Percentiles rank a stretch among this genome's conserved stretches.
Evolutionary conservation across 192 early-diverging fungal species (phyloP).

Genomic region (Backusella parvicylindrica): DNA sequence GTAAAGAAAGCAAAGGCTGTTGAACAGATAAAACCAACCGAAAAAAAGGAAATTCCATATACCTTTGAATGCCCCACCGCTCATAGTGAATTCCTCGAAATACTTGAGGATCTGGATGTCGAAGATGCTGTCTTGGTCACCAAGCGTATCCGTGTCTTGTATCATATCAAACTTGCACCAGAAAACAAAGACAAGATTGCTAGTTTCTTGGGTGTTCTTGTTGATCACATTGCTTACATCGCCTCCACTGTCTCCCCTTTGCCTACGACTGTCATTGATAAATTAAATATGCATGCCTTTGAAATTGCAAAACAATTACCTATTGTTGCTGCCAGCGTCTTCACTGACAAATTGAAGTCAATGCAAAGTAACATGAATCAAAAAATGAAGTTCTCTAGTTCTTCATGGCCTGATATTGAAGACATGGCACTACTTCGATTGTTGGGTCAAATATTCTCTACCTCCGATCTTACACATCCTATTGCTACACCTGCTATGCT

Average conservation of each 20-base stretch:
- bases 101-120: slow-evolving; percentile 57
- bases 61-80: slow-evolving; percentile 80
- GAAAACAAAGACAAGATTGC: slow-evolving; percentile 77
- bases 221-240: slow-evolving; percentile 68
- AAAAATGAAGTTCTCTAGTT: slow-evolving; percentile 14
- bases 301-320: slow-evolving; percentile 60
- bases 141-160: slow-evolving; percentile 76
- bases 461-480: slow-evolving; percentile 88
- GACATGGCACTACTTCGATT: slow-evolving; percentile 67
- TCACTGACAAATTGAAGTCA: slow-evolving; percentile 48
- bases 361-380: slow-evolving; percentile 44
- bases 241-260: slow-evolving; percentile 55
- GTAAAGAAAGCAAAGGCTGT: background rate
- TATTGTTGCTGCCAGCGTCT: slow-evolving; percentile 53
- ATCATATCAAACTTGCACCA: slow-evolving; percentile 78
- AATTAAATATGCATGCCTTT: slow-evolving; percentile 56
- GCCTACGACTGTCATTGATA: slow-evolving; percentile 47
- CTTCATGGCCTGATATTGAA: slow-evolving; percentile 47
- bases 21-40: background rate
- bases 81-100: slow-evolving; percentile 63
- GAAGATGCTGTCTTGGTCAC: slow-evolving; percentile 75
- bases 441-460: slow-evolving; percentile 78
- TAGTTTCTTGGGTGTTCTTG: slow-evolving; percentile 59
- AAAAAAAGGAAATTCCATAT: slow-evolving; percentile 64
- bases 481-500: slow-evolving; percentile 84